Evolutionary conservation across 371 early-diverging fungal species (phyloP), one percentile per base, ranked within the genome.

Genomic region (Dinochytrium kinnereticum): DNA sequence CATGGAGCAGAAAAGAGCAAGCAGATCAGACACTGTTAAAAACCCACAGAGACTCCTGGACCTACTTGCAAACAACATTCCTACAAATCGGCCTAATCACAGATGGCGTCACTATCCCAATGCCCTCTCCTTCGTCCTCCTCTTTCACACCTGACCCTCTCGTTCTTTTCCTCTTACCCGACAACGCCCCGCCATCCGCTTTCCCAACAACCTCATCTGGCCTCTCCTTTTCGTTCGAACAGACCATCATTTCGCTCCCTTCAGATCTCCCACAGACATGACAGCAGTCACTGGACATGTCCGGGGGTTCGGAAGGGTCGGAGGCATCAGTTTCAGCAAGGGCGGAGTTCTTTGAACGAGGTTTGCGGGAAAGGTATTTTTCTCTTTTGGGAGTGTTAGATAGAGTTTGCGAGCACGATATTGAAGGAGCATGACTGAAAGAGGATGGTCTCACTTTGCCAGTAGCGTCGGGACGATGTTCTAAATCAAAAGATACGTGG

Each of bases 381-480:
- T 61, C 61, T 61, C 61, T 61, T n/a, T n/a, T n/a, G n/a, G n/a
- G n/a, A n/a, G n/a, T n/a, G n/a, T n/a, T n/a, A n/a, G n/a, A 61
- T 61, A 36, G 26, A 15, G 21, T 55, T 37, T 31, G 5, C 5
- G 55, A 5, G 26, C 10, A 53, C 5, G 7, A 26, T 5, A 53
- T 53, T 13, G 24, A 26, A 53, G 26, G 55, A 24, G 55, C n/a
- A n/a, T 13, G 13, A n/a, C 10, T 13, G 55, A 7, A n/a, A 5
- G 17, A 7, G 5, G 24, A 53, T 44, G 49, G 55, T 21, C 68
- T 49, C 51, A 68, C 68, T 51, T 68, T 21, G 68, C 68, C 17
- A 68, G 53, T 3, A 68, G 37, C 31, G 68, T 68, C 34, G 68
- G 68, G 7, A 68, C 68, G 53, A 68, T 68, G 67, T 24, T 40